Evolutionary conservation across 2,329 filamentous ascomycete genomes (phyloP), one percentile per base, ranked within the genome.

Genomic region (Stylonectria norvegica): DNA sequence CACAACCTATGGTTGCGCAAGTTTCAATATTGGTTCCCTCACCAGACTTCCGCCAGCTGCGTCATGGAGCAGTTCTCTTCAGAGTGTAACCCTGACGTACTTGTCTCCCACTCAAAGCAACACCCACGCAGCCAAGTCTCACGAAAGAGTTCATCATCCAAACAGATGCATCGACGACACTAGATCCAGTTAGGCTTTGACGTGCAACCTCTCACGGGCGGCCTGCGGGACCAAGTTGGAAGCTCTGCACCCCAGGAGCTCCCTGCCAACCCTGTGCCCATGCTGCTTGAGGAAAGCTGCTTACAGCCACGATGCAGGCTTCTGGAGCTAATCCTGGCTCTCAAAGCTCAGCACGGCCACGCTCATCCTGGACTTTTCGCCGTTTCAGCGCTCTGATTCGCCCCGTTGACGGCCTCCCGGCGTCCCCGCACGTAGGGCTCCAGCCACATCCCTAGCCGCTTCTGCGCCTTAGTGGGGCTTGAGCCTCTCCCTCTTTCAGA

Each of bases 381-480:
- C 29, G 9, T 23, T 32, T 18, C 20, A 33, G 39, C 5, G 4
- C 6, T 18, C 27, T 53, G 36, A 57, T 55, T 57, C 43, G 52
- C 22, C n/a, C 25, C 27, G 28, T 34, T 29, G 20, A 55, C 44
- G 51, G 53, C 53, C 53, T 57, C 53, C 53, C 53, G 33, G 33
- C n/a, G 30, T 39, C 50, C 37, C 54, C 54, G 52, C 49, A 45
- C 47, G 43, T 39, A 44, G 34, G 39, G 47, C 50, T 53, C 38
- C 52, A 57, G 54, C 54, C 54, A 57, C 54, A 47, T 33, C 32
- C 38, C 29, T 30, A 14, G 35, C 35, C 30, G 18, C 42, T 22
- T n/a, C n/a, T 42, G 31, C 35, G 37, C 38, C 38, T 32, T 25
- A 31, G 33, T 49, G 34, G 20, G 45, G 43, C 39, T 35, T 27